Evolutionary conservation across 2,329 filamentous ascomycete species (phyloP).

Genomic region (Saccharata proteae): DNA sequence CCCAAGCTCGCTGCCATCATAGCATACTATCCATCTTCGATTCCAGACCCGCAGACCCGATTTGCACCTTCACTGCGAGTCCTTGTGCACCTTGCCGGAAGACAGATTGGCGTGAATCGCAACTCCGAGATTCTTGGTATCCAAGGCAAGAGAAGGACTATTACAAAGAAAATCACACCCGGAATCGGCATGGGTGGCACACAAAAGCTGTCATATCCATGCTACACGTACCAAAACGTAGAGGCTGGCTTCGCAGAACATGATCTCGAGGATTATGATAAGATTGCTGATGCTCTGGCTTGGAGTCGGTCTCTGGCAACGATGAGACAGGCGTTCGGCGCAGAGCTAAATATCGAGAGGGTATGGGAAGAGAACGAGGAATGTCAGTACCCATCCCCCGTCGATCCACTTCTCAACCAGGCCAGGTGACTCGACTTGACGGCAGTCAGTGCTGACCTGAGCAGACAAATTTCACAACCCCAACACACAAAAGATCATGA

Average conservation of each 20-base stretch:
- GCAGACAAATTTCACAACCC: conserved; percentile 25
- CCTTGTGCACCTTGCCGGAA: conserved; percentile 45
- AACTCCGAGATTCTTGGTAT: conserved; percentile 41
- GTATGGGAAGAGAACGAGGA: conserved; percentile 31
- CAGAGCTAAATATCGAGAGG: conserved; percentile 34
- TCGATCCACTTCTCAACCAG: conserved; percentile 5
- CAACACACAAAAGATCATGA: conserved; percentile 24
- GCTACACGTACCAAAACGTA: conserved; percentile 44
- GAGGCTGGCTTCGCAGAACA: conserved; percentile 59
- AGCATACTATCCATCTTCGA: conserved; percentile 50
- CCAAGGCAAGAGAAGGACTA: conserved; percentile 37
- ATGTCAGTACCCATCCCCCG: conserved; percentile 11
- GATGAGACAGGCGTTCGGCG: conserved; percentile 48
- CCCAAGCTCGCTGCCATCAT: conserved; percentile 45
- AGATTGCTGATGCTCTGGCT: conserved; percentile 51
- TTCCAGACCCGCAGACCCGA: conserved; percentile 39
- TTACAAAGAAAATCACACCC: conserved; percentile 36
- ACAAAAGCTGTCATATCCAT: conserved; percentile 30
- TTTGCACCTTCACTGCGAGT: conserved; percentile 35
- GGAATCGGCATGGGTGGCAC: conserved; percentile 39
- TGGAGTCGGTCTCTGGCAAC: conserved; percentile 53
- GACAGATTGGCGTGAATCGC: conserved; percentile 36
- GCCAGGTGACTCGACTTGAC: not conserved
- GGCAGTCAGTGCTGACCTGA: conserved; percentile 1
- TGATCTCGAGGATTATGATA: conserved; percentile 55